phyloP scores from a whole-genome alignment of 2,329 filamentous ascomycete species.

The Fusarium secorum region DNA sequence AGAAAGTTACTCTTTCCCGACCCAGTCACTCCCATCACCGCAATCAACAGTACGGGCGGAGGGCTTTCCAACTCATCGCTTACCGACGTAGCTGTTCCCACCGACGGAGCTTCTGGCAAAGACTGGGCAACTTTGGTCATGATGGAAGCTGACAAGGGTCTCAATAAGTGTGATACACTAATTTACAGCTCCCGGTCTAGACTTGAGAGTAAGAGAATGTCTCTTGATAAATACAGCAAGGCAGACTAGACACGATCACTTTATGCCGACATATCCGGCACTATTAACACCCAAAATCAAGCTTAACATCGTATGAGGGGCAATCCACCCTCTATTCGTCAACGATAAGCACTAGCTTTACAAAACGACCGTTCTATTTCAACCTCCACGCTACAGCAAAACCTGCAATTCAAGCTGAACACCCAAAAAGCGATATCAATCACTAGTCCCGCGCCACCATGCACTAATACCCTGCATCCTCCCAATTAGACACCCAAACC shows the following conservation, averaged over 20 bases:
- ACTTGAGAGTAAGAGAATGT: neutral
- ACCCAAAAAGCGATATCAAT: neutral
- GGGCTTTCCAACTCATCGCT: neutral
- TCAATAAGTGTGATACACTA: neutral
- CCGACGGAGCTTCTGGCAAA: neutral
- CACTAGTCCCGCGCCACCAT: neutral
- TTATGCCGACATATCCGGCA: neutral
- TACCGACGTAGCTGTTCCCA: neutral
- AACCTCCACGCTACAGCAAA: neutral
- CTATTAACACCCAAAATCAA: neutral
- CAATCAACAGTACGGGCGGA: neutral
- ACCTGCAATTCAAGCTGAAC: neutral
- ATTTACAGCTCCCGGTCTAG: neutral
- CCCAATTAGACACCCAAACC: neutral
- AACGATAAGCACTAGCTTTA: neutral
- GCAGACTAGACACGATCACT: neutral
- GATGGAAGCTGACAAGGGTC: neutral
- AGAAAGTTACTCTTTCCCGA: neutral
- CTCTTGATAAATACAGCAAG: neutral
- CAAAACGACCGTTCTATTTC: neutral
- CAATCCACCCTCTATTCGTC: neutral
- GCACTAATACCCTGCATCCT: neutral
- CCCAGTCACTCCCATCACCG: neutral
- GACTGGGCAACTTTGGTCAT: neutral
- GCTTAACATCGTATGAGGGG: neutral